phyloP scores from a whole-genome alignment of 2,329 filamentous ascomycete genomes.

The Xylaria digitata region DNA sequence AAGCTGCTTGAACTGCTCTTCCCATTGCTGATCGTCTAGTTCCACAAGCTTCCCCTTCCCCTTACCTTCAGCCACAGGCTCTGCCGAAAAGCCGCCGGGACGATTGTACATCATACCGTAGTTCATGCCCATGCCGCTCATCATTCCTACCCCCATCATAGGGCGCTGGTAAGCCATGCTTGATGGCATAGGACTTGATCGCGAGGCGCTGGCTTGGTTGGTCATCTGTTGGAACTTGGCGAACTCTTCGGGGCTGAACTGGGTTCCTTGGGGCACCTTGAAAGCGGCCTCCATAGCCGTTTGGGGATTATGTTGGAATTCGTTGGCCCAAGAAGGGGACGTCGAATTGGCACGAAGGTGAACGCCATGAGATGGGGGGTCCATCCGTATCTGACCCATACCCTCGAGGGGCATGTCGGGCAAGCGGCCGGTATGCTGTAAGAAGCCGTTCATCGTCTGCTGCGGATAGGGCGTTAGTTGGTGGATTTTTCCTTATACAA shows the following conservation, averaged over 20 bases:
- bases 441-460: constrained; percentile 93
- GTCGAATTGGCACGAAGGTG: constrained; percentile 65
- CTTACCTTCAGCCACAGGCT: constrained; percentile 58
- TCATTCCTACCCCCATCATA: constrained; percentile 67
- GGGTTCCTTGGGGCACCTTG: constrained; percentile 66
- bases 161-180: constrained; percentile 64
- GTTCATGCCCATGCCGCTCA: constrained; percentile 62
- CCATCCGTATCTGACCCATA: constrained; percentile 58
- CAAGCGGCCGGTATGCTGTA: constrained; percentile 77
- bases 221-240: constrained; percentile 84
- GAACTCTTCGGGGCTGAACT: constrained; percentile 87
- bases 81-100: constrained; percentile 22
- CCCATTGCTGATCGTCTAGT: constrained; percentile 93
- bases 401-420: constrained; percentile 65
- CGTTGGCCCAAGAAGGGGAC: constrained; percentile 66
- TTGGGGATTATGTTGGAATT: constrained; percentile 63
- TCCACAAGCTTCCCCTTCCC: constrained; percentile 95
- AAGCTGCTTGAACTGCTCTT: constrained; percentile 93
- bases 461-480: constrained; percentile 45
- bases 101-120: constrained; percentile 63
- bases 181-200: constrained; percentile 70
- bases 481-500: neutral
- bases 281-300: constrained; percentile 78
- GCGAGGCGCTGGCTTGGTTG: constrained; percentile 62
- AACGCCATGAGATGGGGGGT: constrained; percentile 59